phyloP scores from a whole-genome alignment of 1,139 yeast species.

The Suhomyces wounanorum region DNA sequence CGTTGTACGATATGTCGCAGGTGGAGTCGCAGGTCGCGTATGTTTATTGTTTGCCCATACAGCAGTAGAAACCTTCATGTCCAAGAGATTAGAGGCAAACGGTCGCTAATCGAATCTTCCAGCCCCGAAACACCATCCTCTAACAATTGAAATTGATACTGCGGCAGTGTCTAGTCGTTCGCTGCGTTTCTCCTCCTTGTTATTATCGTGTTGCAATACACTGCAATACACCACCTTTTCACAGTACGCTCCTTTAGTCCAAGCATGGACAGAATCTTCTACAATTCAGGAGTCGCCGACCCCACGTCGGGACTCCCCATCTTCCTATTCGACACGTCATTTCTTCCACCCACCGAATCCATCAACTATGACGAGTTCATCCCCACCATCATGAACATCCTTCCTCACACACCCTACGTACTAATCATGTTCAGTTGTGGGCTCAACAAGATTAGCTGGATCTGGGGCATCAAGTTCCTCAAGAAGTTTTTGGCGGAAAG shows the following conservation, averaged over 20 bases:
- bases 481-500: constrained; percentile 62
- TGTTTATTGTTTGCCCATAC: constrained; percentile 5
- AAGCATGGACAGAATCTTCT: constrained; percentile 56
- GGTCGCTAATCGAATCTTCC: background rate
- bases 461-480: constrained; percentile 77
- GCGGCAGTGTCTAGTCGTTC: background rate
- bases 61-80: background rate
- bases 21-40: constrained; percentile 2
- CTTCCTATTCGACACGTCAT: constrained; percentile 76
- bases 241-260: background rate
- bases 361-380: constrained; percentile 46
- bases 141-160: background rate
- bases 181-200: background rate
- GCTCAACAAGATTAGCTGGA: constrained; percentile 66
- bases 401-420: constrained; percentile 63
- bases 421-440: constrained; percentile 80
- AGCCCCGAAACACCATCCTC: background rate
- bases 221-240: background rate
- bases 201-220: no score
- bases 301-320: constrained; percentile 65
- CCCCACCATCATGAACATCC: constrained; percentile 37
- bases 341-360: constrained; percentile 58
- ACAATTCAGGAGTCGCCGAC: constrained; percentile 58
- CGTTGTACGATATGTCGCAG: background rate
- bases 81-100: background rate